Base-by-base conservation (phyloP, 176 grass and related monocot genomes). In the Oryza punctata region DNA sequence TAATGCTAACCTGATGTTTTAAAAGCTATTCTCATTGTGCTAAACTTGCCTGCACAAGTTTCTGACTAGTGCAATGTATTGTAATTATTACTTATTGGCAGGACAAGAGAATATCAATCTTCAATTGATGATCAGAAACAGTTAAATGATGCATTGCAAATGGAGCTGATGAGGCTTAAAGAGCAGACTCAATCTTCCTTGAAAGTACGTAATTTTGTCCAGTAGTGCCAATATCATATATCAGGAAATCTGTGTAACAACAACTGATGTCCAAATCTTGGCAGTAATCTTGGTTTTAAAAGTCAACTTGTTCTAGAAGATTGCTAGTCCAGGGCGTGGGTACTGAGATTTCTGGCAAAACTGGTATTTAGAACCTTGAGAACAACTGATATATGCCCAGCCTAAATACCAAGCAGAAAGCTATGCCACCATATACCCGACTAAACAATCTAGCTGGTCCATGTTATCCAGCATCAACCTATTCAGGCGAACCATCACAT, bases 71-170 rank as follows among this genome's bases (percentile, higher is more conserved):
- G 28, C 49, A 69, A 77, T 64, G 9, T 66, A 45, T 83, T n/a
- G 80, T 46, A 67, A 16, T 77, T 23, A 28, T 82, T 86, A 33
- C 35, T 85, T 66, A 85, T 84, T 89, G 86, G 69, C 91, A 98
- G 96, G 87, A 89, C 75, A 65, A 79, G 64, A 76, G 91, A 98
- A 88, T 91, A 85, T 90, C 89, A 98, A 85, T 83, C 85, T 60
- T 66, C 84, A 77, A 70, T 87, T 78, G 78, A 91, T 67, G 59
- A 91, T 78, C 89, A 95, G 74, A 98, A 91, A 88, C 81, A 46
- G 59, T 82, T 89, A 19, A 95, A 88, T 44, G 64, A 86, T 87
- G 87, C 23, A 50, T 78, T 98, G 80, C 86, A 91, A 83, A 87
- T 70, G 78, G 89, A 98, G 67, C 76, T 95, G 73, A 80, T 59